Conservation (phyloP, 2,329 filamentous ascomycete species). For the Aspergillus arachidicola region DNA sequence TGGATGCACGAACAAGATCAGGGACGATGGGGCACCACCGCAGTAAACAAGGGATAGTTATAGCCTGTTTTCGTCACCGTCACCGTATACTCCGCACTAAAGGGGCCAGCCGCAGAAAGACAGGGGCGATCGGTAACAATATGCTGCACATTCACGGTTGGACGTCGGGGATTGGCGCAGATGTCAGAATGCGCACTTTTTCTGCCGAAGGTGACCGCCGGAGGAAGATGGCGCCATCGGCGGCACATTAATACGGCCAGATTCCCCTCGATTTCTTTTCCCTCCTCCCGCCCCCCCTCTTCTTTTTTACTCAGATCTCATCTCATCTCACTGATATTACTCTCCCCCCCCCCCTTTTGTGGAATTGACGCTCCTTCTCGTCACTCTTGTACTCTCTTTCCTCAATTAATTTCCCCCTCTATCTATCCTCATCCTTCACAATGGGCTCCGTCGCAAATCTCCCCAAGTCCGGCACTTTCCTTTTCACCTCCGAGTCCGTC, state of each 20-base stretch:
- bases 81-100: neutral
- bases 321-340: constrained; percentile 26
- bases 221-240: constrained; percentile 33
- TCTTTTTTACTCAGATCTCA: constrained; percentile 30
- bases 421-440: constrained; percentile 42
- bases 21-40: neutral
- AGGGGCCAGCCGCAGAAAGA: neutral
- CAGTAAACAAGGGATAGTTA: neutral
- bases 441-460: constrained; percentile 60
- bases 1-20: neutral
- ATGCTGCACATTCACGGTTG: neutral
- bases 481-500: constrained; percentile 89
- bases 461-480: constrained; percentile 65
- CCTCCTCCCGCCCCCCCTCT: constrained; percentile 24
- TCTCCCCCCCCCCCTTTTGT: constrained; percentile 13
- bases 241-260: constrained; percentile 22
- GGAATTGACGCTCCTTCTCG: neutral
- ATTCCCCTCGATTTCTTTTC: constrained; percentile 11
- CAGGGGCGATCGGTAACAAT: neutral
- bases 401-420: neutral
- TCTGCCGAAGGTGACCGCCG: constrained; percentile 31
- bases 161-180: neutral
- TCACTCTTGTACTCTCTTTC: neutral
- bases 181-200: constrained; percentile 1
- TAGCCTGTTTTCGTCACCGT: neutral